Conservation (phyloP, 192 early-diverging fungal genomes). For the Spizellomyces punctatus region DNA sequence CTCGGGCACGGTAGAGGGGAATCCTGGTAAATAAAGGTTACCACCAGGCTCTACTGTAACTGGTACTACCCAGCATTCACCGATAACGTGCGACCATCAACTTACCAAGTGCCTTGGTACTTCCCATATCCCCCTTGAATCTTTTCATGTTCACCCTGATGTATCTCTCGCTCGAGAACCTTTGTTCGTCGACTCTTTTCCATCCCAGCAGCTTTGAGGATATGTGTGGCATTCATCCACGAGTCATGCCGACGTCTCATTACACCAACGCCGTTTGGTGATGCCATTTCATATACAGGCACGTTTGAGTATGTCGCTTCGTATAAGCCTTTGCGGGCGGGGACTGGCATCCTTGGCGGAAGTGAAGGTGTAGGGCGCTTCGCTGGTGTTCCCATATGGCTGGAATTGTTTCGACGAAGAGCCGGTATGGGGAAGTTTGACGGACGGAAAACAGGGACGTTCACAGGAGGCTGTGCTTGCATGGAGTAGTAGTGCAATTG, state of each 20-base stretch:
- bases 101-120: slow-evolving; percentile 61
- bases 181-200: slow-evolving; percentile 58
- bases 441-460: slow-evolving; percentile 23
- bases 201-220: slow-evolving; percentile 55
- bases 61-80: no score
- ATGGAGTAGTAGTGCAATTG: slow-evolving; percentile 8
- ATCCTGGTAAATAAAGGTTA: slow-evolving; percentile 38
- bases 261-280: slow-evolving; percentile 31
- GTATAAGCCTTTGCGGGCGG: slow-evolving; percentile 31
- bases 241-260: slow-evolving; percentile 52
- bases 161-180: slow-evolving; percentile 49
- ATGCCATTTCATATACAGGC: slow-evolving; percentile 49
- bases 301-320: slow-evolving; percentile 53
- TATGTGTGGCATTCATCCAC: slow-evolving; percentile 60
- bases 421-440: slow-evolving; percentile 23
- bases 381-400: not conserved
- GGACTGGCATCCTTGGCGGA: slow-evolving; percentile 8
- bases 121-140: slow-evolving; percentile 60
- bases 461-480: not conserved
- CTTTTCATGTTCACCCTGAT: slow-evolving; percentile 48
- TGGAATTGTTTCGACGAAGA: not conserved
- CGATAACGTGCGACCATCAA: not conserved
- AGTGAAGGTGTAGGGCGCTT: slow-evolving; percentile 7
- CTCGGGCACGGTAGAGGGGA: slow-evolving; percentile 41
- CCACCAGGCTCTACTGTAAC: not conserved